These are phyloP conservation scores for Sclerotinia spermophila DNA, from an alignment of 2,329 filamentous ascomycete genomes.

Conservation along the genomic window DNA sequence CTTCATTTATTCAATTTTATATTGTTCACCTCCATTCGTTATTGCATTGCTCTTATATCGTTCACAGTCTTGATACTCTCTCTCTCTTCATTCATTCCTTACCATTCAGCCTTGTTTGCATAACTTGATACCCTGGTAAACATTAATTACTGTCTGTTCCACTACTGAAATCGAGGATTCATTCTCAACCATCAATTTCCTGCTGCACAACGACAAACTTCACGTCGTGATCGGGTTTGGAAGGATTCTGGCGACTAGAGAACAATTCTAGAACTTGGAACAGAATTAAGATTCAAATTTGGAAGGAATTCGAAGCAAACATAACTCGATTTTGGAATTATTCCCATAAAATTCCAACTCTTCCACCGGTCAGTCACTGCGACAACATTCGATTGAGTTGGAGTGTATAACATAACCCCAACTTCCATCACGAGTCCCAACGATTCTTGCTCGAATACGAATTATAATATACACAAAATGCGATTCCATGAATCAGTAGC, in stretches of 20 bases:
- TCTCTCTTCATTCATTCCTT: background rate
- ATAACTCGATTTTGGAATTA: background rate
- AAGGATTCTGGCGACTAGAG: background rate
- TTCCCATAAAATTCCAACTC: background rate
- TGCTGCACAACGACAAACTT: conserved; percentile 10
- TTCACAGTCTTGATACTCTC: background rate
- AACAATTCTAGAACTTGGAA: background rate
- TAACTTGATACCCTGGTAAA: conserved; percentile 7
- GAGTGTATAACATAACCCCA: background rate
- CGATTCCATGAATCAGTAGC: conserved; percentile 23
- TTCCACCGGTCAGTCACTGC: background rate
- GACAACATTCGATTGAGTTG: conserved; percentile 4
- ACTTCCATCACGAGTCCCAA: conserved; percentile 22
- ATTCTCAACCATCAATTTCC: conserved; percentile 8
- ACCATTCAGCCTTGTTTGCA: background rate
- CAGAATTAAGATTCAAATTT: background rate
- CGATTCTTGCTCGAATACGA: conserved; percentile 5
- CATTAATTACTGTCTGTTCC: background rate
- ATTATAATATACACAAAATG: conserved; percentile 24
- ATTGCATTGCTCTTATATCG: background rate
- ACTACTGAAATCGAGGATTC: background rate
- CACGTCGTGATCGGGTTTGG: conserved; percentile 15
- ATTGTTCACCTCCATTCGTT: background rate
- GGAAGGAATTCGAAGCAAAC: background rate
- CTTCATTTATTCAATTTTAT: background rate